Percentiles rank a stretch among this genome's conserved stretches.
These are phyloP conservation scores for Venturia nashicola DNA, from an alignment of 2,329 filamentous ascomycete genomes.

Conservation along the genomic window DNA sequence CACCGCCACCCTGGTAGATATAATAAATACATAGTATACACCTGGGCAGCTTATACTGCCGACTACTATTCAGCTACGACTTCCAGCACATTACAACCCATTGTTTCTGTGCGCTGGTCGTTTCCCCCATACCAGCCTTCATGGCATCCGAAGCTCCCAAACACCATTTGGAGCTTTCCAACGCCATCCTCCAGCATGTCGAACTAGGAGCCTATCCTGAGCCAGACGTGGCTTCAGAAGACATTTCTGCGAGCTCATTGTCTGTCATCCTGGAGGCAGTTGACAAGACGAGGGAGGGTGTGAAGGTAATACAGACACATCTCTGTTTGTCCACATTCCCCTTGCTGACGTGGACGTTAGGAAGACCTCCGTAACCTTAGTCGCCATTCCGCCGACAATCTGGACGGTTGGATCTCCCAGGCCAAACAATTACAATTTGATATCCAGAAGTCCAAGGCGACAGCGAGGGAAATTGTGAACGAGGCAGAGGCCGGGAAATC, in stretches of 20 bases:
- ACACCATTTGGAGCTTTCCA: constrained; percentile 30
- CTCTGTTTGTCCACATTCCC: constrained; percentile 18
- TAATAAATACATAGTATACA: too few species aligned
- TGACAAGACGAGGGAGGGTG: constrained; percentile 37
- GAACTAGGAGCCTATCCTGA: constrained; percentile 44
- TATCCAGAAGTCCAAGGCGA: constrained; percentile 65
- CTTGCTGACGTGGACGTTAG: constrained; percentile 33
- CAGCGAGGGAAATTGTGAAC: constrained; percentile 69
- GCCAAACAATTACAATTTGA: constrained; percentile 77
- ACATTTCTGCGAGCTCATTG: constrained; percentile 36
- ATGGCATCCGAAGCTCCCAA: constrained; percentile 16
- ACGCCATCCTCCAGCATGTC: constrained; percentile 54
- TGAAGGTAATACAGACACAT: constrained; percentile 31
- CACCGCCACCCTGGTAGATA: too few species aligned
- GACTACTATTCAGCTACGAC: too few species aligned
- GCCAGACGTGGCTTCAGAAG: constrained; percentile 42
- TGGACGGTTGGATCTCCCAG: constrained; percentile 76
- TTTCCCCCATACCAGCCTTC: background rate
- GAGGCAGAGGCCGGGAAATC: constrained; percentile 59
- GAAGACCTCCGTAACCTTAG: constrained; percentile 65
- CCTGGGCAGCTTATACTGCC: too few species aligned
- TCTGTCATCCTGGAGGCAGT: constrained; percentile 39
- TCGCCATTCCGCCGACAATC: constrained; percentile 62
- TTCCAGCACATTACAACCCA: background rate
- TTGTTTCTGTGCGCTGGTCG: background rate